Percentiles rank a stretch among this genome's conserved stretches.
Conservation (phyloP, 495 filamentous ascomycete species). For the Penicillium chermesinum region DNA sequence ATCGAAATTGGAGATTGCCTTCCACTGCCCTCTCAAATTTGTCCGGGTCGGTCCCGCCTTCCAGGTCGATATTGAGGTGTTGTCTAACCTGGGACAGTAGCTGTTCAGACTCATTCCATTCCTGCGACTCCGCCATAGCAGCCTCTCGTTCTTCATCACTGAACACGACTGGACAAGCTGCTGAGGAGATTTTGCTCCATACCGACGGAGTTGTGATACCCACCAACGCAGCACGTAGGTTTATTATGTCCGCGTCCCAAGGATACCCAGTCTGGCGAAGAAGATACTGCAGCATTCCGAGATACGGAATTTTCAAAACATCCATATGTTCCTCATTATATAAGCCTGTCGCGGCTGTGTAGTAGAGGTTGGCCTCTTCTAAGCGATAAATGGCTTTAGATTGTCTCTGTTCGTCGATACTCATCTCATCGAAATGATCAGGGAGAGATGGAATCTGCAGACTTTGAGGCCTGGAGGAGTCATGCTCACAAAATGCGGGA, state of each 20-base stretch:
- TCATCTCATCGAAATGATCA: conserved; percentile 26
- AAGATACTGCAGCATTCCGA: conserved; percentile 32
- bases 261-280: conserved; percentile 29
- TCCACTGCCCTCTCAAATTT: conserved; percentile 25
- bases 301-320: conserved; percentile 22
- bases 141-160: conserved; percentile 25
- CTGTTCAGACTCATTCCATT: conserved; percentile 35
- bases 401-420: conserved; percentile 23
- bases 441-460: conserved; percentile 28
- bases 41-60: conserved; percentile 29
- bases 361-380: conserved; percentile 34
- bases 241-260: conserved; percentile 35
- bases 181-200: conserved; percentile 23
- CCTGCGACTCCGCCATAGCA: conserved; percentile 27
- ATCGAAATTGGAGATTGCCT: conserved; percentile 19
- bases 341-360: conserved; percentile 33
- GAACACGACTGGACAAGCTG: conserved; percentile 24
- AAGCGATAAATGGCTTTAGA: conserved; percentile 23
- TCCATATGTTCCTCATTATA: conserved; percentile 27
- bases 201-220: conserved; percentile 29
- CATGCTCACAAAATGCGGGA: conserved; percentile 36
- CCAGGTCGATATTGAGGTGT: conserved; percentile 24
- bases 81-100: conserved; percentile 24
- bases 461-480: conserved; percentile 28
- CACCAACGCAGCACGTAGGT: conserved; percentile 29